Percentiles rank a stretch among this genome's conserved stretches.
Evolutionary conservation across 2,329 filamentous ascomycete genomes (phyloP).

Genomic region (Thelonectria discophora): DNA sequence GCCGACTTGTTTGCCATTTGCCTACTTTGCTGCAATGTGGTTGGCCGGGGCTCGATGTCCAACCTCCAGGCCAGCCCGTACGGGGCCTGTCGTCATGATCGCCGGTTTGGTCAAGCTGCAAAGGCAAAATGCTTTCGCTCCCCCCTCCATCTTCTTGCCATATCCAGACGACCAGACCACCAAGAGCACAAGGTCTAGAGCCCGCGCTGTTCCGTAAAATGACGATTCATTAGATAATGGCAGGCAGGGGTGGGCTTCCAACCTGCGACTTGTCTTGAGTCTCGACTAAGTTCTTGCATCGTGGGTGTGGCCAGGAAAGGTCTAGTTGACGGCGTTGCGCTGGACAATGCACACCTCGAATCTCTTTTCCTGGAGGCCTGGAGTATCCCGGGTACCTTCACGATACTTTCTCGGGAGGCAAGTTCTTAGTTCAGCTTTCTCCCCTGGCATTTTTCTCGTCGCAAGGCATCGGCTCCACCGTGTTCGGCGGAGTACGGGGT

Average conservation of each 20-base stretch:
- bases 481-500: constrained; percentile 35
- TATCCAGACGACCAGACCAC: not conserved
- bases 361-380: constrained; percentile 1
- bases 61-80: constrained; percentile 15
- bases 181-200: constrained; percentile 7
- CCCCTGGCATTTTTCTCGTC: constrained; percentile 8
- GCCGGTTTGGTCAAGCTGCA: constrained; percentile 13
- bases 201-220: constrained; percentile 26
- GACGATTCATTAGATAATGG: constrained; percentile 24
- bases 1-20: constrained; percentile 1
- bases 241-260: constrained; percentile 17
- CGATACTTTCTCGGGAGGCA: constrained; percentile 20
- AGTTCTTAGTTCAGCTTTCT: constrained; percentile 10
- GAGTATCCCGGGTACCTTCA: constrained; percentile 23
- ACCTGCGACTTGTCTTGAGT: constrained; percentile 8
- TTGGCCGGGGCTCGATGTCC: constrained; percentile 14
- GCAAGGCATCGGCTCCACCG: constrained; percentile 13
- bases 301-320: constrained; percentile 12
- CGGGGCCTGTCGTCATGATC: constrained; percentile 40
- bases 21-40: not conserved
- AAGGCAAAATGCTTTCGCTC: constrained; percentile 16
- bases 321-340: constrained; percentile 10
- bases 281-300: constrained; percentile 22
- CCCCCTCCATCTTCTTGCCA: constrained; percentile 2
- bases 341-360: constrained; percentile 9